A percentile compares a stretch with the other conserved stretches of the same genome.
phyloP scores from a whole-genome alignment of 768 basidiomycete species.

The Tricholoma terreum region DNA sequence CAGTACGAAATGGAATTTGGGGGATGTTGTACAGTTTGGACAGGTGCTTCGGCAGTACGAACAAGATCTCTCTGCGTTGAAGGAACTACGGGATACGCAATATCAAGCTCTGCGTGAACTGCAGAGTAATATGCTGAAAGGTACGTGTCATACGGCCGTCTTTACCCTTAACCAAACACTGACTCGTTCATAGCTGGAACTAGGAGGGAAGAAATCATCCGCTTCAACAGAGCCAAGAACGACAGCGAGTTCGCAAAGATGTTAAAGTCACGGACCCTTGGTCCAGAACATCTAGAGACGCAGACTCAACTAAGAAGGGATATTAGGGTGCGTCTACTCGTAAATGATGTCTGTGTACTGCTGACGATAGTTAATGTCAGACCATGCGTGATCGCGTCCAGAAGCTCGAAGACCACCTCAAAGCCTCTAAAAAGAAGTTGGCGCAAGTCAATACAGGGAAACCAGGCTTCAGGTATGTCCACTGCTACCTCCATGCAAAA shows the following conservation, averaged over 20 bases:
- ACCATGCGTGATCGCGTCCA: constrained; percentile 68
- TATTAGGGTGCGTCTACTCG: constrained; percentile 53
- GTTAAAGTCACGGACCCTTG: constrained; percentile 71
- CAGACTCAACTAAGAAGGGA: constrained; percentile 72
- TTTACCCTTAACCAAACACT: neutral
- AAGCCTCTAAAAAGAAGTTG: constrained; percentile 66
- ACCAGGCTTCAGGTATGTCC: constrained; percentile 56
- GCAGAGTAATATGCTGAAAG: constrained; percentile 65
- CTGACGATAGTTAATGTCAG: constrained; percentile 32
- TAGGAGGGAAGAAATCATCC: constrained; percentile 76
- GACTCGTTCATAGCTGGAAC: constrained; percentile 56
- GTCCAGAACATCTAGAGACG: constrained; percentile 83
- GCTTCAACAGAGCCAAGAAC: constrained; percentile 73
- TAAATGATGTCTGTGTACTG: neutral
- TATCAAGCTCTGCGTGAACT: constrained; percentile 49
- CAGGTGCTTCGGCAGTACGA: constrained; percentile 45
- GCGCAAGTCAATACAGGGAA: constrained; percentile 59
- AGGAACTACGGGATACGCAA: constrained; percentile 38
- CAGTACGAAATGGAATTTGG: constrained; percentile 49
- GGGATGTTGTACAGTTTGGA: constrained; percentile 52
- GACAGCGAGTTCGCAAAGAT: constrained; percentile 80
- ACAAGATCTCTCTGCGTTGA: constrained; percentile 50
- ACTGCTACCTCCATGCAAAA: neutral
- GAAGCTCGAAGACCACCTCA: constrained; percentile 75
- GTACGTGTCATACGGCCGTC: constrained; percentile 31